These are phyloP conservation scores for Fusarium beomiforme DNA, from an alignment of 2,329 filamentous ascomycete genomes.

Conservation along the genomic window DNA sequence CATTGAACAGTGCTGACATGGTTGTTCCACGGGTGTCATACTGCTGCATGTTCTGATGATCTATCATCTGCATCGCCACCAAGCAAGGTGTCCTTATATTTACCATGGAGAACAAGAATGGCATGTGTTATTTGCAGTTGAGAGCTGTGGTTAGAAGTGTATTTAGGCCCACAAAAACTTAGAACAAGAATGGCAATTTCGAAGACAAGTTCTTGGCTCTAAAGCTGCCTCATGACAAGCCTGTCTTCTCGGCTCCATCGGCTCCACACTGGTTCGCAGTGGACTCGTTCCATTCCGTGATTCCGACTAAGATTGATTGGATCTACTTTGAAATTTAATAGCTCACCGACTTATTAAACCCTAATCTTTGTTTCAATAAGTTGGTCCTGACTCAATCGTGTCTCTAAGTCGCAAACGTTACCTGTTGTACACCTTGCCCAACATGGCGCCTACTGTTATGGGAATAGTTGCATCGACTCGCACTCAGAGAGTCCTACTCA, in stretches of 20 bases:
- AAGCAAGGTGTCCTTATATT: neutral
- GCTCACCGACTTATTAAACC: neutral
- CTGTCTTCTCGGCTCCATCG: neutral
- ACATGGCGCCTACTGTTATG: neutral
- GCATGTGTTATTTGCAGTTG: too few relatives aligned
- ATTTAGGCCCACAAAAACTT: too few relatives aligned
- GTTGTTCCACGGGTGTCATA: neutral
- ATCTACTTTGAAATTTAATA: neutral
- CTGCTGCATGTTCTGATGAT: neutral
- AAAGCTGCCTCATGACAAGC: neutral
- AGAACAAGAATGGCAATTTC: neutral
- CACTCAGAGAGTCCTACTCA: neutral
- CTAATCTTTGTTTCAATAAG: too few relatives aligned
- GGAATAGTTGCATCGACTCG: neutral
- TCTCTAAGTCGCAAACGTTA: neutral
- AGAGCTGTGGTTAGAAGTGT: too few relatives aligned
- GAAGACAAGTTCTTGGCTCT: neutral
- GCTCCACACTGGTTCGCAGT: neutral
- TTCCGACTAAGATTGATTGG: neutral
- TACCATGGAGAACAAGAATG: too few relatives aligned
- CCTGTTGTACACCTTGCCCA: rapidly evolving
- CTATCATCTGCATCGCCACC: neutral
- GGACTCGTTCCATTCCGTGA: neutral
- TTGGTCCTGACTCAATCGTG: neutral
- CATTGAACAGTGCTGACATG: neutral